Conservation (phyloP, 495 filamentous ascomycete species). For the Aspergillus nanangensis region DNA sequence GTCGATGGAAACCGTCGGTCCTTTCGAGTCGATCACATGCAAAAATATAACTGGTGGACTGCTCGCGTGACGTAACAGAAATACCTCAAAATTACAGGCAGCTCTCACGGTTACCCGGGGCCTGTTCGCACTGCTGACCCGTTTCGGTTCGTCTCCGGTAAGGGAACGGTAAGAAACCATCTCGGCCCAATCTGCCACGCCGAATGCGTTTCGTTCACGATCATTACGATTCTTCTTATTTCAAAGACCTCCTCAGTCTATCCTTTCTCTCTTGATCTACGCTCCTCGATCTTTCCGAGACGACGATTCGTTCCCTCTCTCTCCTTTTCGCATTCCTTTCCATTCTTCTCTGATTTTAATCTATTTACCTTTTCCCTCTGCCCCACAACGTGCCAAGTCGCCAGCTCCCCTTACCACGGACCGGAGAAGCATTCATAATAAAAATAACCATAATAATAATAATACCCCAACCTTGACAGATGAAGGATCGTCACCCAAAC, state of each 20-base stretch:
- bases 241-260: too few relatives aligned
- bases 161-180: neutral
- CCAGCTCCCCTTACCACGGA: constrained; percentile 6
- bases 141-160: neutral
- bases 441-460: too few relatives aligned
- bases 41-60: constrained; percentile 20
- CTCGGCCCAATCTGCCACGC: constrained; percentile 15
- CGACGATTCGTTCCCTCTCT: too few relatives aligned
- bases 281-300: too few relatives aligned
- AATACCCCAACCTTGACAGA: constrained; percentile 8
- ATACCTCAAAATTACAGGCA: constrained; percentile 34
- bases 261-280: too few relatives aligned
- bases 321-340: neutral
- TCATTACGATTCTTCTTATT: too few relatives aligned
- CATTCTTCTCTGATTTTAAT: neutral
- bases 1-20: constrained; percentile 11
- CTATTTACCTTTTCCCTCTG: neutral
- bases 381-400: neutral
- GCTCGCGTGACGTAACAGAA: constrained; percentile 36
- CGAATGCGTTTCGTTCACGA: too few relatives aligned
- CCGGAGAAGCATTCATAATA: too few relatives aligned
- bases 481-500: constrained; percentile 14
- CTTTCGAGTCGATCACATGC: constrained; percentile 38
- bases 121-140: neutral
- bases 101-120: too few relatives aligned